Base-by-base conservation (phyloP, 768 basidiomycete genomes). In the Suillus bovinus region DNA sequence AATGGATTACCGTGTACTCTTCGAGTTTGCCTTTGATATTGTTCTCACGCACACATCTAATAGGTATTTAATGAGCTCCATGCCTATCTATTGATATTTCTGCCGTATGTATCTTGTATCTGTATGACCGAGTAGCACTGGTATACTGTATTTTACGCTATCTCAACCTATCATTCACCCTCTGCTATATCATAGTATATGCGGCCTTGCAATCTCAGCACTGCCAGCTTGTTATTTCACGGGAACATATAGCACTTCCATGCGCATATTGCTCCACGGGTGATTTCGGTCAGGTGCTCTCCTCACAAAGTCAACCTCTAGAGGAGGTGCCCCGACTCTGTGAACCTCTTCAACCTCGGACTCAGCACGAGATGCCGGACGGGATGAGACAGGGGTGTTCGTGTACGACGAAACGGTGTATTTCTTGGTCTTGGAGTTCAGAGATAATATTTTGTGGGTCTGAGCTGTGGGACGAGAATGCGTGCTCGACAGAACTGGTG, bases 371-470 rank as follows among this genome's bases (percentile, higher is more conserved):
- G 80, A 80, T 20, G 74, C 67, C 5, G 77, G 67, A 2, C 78
- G 74, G 20, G 78, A 74, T 7, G 66, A 52, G 3, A 71, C 63
- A 7, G 80, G 76, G 2, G 71, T 70, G 31, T 65, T 61, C 6
- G 74, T 79, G 66, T 82, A 87, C 0, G 87, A 84, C 2, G 85
- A 80, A 6, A 90, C 77, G 2, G 74, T 80, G 24, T 86, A 80
- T 61, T 76, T 81, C 53, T 82, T 82, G 31, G 80, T 82, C 61
- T 80, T 80, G 11, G 79, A 74, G 60, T 82, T 82, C 39, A 90
- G 67, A 10, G 89, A 88, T 27, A 90, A 66, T 11, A 89, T 84
- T 69, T 83, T 87, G 63, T 84, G 85, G 1, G 81, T 79, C 54
- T 81, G 75, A 17, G 78, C 71, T 13, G 67, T 67, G 1, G 78